A percentile compares a stretch with the other conserved stretches of the same genome.
These are phyloP conservation scores for Anthracocystis walkeri DNA, from an alignment of 1,284 basidiomycete genomes.

Conservation along the genomic window DNA sequence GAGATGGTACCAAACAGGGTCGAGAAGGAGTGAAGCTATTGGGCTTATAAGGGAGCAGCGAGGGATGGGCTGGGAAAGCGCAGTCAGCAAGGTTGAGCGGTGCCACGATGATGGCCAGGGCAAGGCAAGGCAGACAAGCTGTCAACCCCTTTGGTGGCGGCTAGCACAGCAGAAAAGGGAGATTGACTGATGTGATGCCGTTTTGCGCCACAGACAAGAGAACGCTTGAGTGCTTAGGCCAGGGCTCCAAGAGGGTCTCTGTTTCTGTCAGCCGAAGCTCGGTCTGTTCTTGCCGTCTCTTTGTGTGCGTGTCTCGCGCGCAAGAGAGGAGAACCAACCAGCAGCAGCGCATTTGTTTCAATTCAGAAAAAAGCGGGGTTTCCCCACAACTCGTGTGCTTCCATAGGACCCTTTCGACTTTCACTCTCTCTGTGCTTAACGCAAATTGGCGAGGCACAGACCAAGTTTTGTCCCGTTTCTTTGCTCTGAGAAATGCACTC, in stretches of 20 bases:
- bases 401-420: slow-evolving; percentile 21
- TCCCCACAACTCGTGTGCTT: slow-evolving; percentile 26
- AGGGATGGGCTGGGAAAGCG: slow-evolving; percentile 5
- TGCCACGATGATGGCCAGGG: not conserved
- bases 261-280: not conserved
- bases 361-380: slow-evolving; percentile 22
- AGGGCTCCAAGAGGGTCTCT: not conserved
- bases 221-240: not conserved
- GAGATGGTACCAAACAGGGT: slow-evolving; percentile 1
- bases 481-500: slow-evolving; percentile 10
- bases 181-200: slow-evolving; percentile 3
- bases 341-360: slow-evolving; percentile 20
- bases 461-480: slow-evolving; percentile 6
- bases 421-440: slow-evolving; percentile 7
- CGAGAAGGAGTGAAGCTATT: not conserved
- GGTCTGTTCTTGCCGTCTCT: not conserved
- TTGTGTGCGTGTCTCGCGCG: slow-evolving; percentile 5
- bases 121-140: not conserved
- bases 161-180: not conserved
- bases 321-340: slow-evolving; percentile 29
- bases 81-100: slow-evolving; percentile 8
- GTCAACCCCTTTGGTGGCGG: not conserved
- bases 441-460: slow-evolving; percentile 18
- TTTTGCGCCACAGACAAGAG: not conserved
- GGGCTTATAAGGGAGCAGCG: slow-evolving; percentile 17